Base-by-base conservation (phyloP, 371 early-diverging fungal species). In the Catenaria anguillulae region DNA sequence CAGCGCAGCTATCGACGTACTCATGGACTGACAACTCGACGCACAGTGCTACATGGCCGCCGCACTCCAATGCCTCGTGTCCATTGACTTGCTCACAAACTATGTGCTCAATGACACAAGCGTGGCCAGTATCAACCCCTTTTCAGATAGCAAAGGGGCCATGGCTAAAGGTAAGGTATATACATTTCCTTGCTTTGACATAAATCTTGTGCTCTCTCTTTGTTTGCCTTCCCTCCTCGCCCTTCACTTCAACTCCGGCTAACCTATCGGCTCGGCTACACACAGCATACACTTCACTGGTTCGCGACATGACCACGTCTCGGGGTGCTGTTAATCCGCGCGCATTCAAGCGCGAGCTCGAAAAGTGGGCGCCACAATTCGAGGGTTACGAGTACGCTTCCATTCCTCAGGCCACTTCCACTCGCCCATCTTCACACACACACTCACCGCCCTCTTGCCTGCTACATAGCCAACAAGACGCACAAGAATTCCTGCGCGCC, bases 401-500 rank as follows among this genome's bases (percentile, higher is more conserved):
- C 43, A 33, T 5, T 59, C 19, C 5, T 42, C 24, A 48, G 5
- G 31, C 17, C 33, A 12, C 33, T 56, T 40, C n/a, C n/a, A n/a
- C n/a, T n/a, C n/a, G n/a, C n/a, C 17, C 17, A 17, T 40, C 40
- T 4, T 29, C 4, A 33, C 26, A 23, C 43, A 33, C 8, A 26
- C 17, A 26, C 36, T 33, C 12, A 21, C 40, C 40, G n/a, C n/a
- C n/a, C n/a, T n/a, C 40, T 10, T 40, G 10, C 40, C 5, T 10
- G 17, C 40, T 40, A 40, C 5, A 5, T 62, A 63, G 65, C 15
- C 73, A 76, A 55, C 75, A 77, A 33, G 77, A 77, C 62, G 46
- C 65, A 23, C 56, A 64, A 67, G 84, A 84, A 67, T 78, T 81
- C 62, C 64, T 81, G 35, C 60, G 72, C 4, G 73, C 67, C 59